Evolutionary conservation across 1,139 yeast genomes (phyloP), one percentile per base, ranked within the genome.

Genomic region (Kluyveromyces marxianus): DNA sequence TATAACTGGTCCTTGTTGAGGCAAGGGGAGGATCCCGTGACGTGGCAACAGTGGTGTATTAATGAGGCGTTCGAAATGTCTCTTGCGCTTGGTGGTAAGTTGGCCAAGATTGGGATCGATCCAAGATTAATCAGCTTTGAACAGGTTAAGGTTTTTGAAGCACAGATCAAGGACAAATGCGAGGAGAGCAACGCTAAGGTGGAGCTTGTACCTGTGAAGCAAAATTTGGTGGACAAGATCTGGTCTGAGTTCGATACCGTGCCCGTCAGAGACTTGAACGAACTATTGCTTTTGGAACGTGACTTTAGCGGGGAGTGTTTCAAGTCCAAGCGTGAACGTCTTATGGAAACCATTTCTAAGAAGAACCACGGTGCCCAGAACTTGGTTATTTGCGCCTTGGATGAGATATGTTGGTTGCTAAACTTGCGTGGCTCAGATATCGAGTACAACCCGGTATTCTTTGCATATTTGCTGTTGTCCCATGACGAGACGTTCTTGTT

Each of bases 321-420:
- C 43, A 50, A 64, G 36, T 62, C 66, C 2, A 81, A 81, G 54
- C 60, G 65, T 26, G 42, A 44, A 4, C 57, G 59, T 33, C 48
- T 70, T 38, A 42, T 63, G 40, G 42, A 53, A 3, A 50, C 53
- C 26, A 48, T 69, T 43, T 67, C 68, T 34, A 64, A 70, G 29
- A 69, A 70, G 36, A 67, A 70, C 48, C 75, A 50, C 3, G 52
- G 42, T 44, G 37, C 57, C 48, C 37, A 50, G 42, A 53, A 56
- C 52, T 62, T 87, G 52, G 76, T 86, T 4, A 71, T 88, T 6
- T 74, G 83, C 39, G 85, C 96, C 0, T 69, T 88, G 50, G 98
- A 92, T 67, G 96, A 92, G 60, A 77, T 90, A 50, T 95, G 97
- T 6, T 90, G 97, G 97, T 68, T 89, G 47, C 76, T 89, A 61